These are phyloP conservation scores for Phalaenopsis aphrodite DNA, from an alignment of 106 monocot species.

Conservation along the genomic window DNA sequence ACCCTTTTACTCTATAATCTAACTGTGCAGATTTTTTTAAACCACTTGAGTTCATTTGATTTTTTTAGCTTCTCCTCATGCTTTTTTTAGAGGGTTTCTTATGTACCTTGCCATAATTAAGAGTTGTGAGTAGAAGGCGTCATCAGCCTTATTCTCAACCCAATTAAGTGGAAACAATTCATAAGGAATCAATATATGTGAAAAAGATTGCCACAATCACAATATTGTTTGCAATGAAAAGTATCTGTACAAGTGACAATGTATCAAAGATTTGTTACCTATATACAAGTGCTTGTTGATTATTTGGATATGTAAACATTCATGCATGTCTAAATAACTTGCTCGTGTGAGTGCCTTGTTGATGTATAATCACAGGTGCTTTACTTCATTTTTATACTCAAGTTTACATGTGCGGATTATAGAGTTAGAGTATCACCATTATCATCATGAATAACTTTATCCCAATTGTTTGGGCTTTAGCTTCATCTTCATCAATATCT, in stretches of 20 bases:
- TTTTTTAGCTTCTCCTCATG: neutral
- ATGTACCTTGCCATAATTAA: neutral
- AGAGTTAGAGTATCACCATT: neutral
- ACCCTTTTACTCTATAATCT: neutral
- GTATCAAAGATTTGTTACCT: neutral
- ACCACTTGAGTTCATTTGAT: neutral
- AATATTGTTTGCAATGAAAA: neutral
- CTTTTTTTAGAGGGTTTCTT: neutral
- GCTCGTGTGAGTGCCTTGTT: neutral
- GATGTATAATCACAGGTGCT: neutral
- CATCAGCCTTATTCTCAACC: neutral
- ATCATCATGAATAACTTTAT: neutral
- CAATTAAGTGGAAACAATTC: neutral
- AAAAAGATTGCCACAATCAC: neutral
- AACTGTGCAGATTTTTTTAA: neutral
- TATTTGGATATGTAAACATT: neutral
- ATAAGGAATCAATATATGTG: neutral
- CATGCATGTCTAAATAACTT: neutral
- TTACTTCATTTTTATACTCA: neutral
- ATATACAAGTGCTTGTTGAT: neutral
- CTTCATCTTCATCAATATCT: neutral
- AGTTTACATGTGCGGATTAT: neutral
- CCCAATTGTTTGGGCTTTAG: neutral
- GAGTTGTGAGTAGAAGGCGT: neutral
- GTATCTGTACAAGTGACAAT: neutral